A percentile compares a stretch with the other conserved stretches of the same genome.
Conservation (phyloP, 2,329 filamentous ascomycete species). For the Aspergillus texensis region DNA sequence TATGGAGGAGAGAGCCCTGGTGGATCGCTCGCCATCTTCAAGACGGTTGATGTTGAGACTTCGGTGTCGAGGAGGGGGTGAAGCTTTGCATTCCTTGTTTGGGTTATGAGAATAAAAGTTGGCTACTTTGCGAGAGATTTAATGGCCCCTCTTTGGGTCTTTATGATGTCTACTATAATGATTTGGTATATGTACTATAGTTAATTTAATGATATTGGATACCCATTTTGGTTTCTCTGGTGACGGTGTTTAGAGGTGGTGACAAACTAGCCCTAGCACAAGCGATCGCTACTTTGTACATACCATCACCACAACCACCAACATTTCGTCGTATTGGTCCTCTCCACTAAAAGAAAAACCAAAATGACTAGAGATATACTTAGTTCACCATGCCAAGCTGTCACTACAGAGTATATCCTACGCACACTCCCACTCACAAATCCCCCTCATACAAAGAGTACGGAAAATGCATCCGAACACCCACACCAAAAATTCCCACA, state of each 20-base stretch:
- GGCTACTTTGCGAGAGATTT: not conserved
- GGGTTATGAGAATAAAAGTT: not conserved
- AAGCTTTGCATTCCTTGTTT: not conserved
- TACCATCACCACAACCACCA: no score
- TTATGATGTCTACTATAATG: not conserved
- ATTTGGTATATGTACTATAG: not conserved
- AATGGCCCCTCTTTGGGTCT: not conserved
- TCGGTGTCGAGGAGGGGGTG: conserved; percentile 15
- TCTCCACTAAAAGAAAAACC: no score
- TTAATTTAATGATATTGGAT: not conserved
- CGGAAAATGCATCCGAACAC: no score
- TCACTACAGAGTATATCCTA: no score
- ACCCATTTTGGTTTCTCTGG: not conserved
- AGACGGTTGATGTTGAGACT: conserved; percentile 32
- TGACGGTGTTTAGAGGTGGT: not conserved
- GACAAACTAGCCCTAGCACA: no score
- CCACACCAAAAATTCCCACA: no score
- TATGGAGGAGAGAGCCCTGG: not conserved
- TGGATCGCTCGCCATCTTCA: conserved; percentile 27
- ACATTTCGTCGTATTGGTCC: no score
- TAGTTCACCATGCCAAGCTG: no score
- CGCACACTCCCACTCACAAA: no score
- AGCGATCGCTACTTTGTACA: no score
- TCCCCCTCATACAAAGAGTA: no score
- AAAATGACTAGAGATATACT: no score